Base-by-base conservation (phyloP, 129 eudicot genomes). In the Escallonia herrerae region DNA sequence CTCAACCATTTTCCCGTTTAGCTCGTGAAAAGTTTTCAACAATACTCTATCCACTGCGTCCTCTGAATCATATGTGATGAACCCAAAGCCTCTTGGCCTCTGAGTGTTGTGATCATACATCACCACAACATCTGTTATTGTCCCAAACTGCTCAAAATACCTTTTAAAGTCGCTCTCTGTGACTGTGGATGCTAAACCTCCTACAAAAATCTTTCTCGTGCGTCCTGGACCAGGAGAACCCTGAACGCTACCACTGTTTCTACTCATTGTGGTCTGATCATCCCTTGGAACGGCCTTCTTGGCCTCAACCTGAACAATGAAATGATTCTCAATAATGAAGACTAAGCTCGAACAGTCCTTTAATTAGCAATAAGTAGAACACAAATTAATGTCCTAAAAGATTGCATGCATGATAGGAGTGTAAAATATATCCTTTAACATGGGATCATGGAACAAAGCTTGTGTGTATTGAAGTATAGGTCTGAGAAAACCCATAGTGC, bases 91-190 rank as follows among this genome's bases (percentile, higher is more conserved):
- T 77, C 94, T 69, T 68, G 94, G 94, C 54, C 94, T 68, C 61
- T 80, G 86, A 15, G 94, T 86, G 43, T 86, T 79, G 67, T 86
- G 94, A 77, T 86, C 94, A 57, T 86, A 86, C 94, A 86, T 86
- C 73, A 86, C 94, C 13, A 86, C 94, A 12, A 77, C 94, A 69
- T 86, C 94, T 22, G 94, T 82, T 45, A 84, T 78, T 2, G 80
- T 72, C 60, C 93, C 93, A 58, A 85, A 85, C 60, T 85, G 87
- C 72, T 85, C 89, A 65, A 86, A 86, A 53, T 86, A 86, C 61
- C n/a, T 62, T 60, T 75, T 86, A 47, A 86, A 86, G 46, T 86
- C 94, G 8, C 44, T 74, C 62, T 86, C 94, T 2, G 94, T 82
- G 38, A 86, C 85, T 6, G 81, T 80, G 63, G 94, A 86, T 38